Evolutionary conservation across 352 stramenopile species (phyloP).

Genomic region (Phytophthora europaea): DNA sequence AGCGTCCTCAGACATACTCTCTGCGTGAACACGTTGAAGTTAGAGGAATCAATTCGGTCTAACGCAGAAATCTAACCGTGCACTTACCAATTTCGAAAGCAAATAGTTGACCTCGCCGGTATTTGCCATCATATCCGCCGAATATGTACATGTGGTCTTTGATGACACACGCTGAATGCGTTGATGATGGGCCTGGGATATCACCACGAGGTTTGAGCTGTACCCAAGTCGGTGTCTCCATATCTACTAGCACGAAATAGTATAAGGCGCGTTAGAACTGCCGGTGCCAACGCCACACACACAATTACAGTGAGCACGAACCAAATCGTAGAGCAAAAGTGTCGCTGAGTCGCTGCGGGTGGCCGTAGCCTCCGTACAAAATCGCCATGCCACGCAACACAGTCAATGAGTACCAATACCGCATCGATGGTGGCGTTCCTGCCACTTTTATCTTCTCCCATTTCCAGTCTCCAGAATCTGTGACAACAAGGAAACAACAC

Average conservation of each 20-base stretch:
- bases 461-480: constrained; percentile 54
- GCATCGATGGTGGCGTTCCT: constrained; percentile 61
- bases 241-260: constrained; percentile 32
- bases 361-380: constrained; percentile 68
- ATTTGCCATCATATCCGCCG: constrained; percentile 72
- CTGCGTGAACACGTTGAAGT: constrained; percentile 19
- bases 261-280: constrained; percentile 10
- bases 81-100: constrained; percentile 52
- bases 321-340: constrained; percentile 69
- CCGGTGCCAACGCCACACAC: not conserved
- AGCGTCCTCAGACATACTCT: constrained; percentile 35
- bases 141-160: constrained; percentile 69
- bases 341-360: constrained; percentile 57
- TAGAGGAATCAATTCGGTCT: not conserved
- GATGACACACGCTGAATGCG: constrained; percentile 64
- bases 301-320: constrained; percentile 23
- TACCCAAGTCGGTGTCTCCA: constrained; percentile 53
- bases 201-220: constrained; percentile 54
- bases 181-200: constrained; percentile 55
- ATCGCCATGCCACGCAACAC: constrained; percentile 55
- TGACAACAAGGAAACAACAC: not conserved
- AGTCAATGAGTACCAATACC: constrained; percentile 70
- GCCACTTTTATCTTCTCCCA: constrained; percentile 61
- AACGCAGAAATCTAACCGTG: not conserved
- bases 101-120: constrained; percentile 58